Base-by-base conservation (phyloP, 768 basidiomycete species). In the Tricholoma terreum region DNA sequence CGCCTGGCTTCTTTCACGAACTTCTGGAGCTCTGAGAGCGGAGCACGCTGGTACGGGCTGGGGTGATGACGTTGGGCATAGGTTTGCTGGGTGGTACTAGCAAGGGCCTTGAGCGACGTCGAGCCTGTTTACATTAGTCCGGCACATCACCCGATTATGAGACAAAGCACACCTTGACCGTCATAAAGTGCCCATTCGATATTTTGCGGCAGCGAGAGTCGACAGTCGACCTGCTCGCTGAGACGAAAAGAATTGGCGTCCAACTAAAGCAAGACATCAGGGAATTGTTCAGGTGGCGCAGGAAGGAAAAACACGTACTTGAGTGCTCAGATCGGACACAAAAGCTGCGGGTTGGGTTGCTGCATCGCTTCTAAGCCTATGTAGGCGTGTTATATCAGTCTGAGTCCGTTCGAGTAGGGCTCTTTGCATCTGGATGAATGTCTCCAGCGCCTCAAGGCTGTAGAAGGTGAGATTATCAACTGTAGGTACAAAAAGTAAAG, bases 181-280 rank as follows among this genome's bases (percentile, higher is more conserved):
- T 77, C 73, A 65, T 84, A 90, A 1, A 80, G 63, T 10, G 77
- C 68, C 90, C 89, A 92, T 60, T 90, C 75, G 46, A 90, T 73
- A 31, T 76, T 75, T 56, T 77, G 67, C 3, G 83, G 82, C 5
- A 82, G 64, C 1, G 46, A 63, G 2, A 81, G 72, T 21, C 73
- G 71, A 33, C 77, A 77, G 54, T 81, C 79, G 0, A 70, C 66
- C 50, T 80, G 71, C 34, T 78, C 75, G 58, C 79, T 80, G 45
- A 87, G 61, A 49, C 74, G 64, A 65, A 60, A 57, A n/a, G 57
- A 36, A 45, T 24, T 57, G 34, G 34, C 58, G 27, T 57, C 42
- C 40, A 61, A 34, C 62, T 63, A 50, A 36, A 15, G n/a, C 12
- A 31, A 21, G 10, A 27, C 31, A 24, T 55, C 5, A 48, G 35